Evolutionary conservation across 192 early-diverging fungal genomes (phyloP).

Genomic region (Coemansia reversa): DNA sequence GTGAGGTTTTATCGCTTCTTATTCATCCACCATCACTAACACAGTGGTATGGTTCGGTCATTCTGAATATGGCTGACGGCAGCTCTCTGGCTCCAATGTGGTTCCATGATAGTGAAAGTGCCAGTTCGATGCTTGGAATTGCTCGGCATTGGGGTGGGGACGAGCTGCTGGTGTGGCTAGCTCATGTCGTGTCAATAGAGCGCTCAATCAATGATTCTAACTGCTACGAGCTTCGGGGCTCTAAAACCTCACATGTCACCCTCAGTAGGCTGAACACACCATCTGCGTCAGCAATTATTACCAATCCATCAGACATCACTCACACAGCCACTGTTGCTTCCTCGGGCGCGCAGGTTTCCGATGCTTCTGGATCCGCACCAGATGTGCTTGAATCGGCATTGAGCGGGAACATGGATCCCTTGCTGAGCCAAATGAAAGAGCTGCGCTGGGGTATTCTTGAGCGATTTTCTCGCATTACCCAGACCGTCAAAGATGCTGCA

Average conservation of each 20-base stretch:
- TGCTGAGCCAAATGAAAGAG: slow-evolving; percentile 61
- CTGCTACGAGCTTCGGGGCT: slow-evolving; percentile 37
- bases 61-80: slow-evolving; percentile 64
- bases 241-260: slow-evolving; percentile 43
- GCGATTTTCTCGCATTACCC: slow-evolving; percentile 71
- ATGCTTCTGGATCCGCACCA: slow-evolving; percentile 24
- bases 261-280: slow-evolving; percentile 40
- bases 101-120: slow-evolving; percentile 73
- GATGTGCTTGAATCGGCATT: slow-evolving; percentile 37
- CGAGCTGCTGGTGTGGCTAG: slow-evolving; percentile 62
- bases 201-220: slow-evolving; percentile 42
- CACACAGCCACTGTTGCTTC: slow-evolving; percentile 4
- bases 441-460: slow-evolving; percentile 74
- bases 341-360: slow-evolving; percentile 6
- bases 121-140: slow-evolving; percentile 54
- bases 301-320: slow-evolving; percentile 9
- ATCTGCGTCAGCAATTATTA: slow-evolving; percentile 25
- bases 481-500: slow-evolving; percentile 67
- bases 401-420: slow-evolving; percentile 51
- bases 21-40: slow-evolving; percentile 67
- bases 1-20: slow-evolving; percentile 60
- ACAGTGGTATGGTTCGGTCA: slow-evolving; percentile 67
- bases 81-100: slow-evolving; percentile 66
- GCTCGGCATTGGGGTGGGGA: slow-evolving; percentile 66
- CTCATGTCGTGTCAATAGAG: slow-evolving; percentile 53